Evolutionary conservation across 768 basidiomycete species (phyloP).

Genomic region (Leccinum obscurum): DNA sequence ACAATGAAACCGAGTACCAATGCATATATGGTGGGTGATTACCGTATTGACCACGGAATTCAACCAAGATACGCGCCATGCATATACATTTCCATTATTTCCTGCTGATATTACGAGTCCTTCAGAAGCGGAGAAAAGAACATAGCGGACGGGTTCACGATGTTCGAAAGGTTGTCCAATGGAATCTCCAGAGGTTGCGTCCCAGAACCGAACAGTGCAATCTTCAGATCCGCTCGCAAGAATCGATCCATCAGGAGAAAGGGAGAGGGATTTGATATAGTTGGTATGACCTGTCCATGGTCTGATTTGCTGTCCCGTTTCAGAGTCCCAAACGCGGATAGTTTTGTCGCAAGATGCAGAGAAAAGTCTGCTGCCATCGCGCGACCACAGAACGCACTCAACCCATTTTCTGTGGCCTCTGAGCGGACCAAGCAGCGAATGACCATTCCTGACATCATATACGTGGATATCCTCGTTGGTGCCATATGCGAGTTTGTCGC

Average conservation of each 20-base stretch:
- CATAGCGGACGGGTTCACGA: neutral
- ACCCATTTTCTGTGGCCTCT: too few species aligned
- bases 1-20: too few species aligned
- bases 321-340: neutral
- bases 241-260: neutral
- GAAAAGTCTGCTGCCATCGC: neutral
- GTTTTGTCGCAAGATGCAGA: neutral
- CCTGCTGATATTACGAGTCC: neutral
- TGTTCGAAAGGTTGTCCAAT: neutral
- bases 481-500: too few species aligned
- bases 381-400: too few species aligned
- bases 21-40: too few species aligned
- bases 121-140: neutral
- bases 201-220: neutral
- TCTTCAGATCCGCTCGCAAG: neutral
- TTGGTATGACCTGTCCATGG: neutral
- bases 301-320: neutral
- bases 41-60: too few species aligned
- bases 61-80: neutral
- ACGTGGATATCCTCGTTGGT: too few species aligned
- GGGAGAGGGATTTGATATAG: neutral
- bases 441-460: too few species aligned
- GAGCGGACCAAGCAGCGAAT: too few species aligned
- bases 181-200: neutral
- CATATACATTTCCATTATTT: neutral